These are phyloP conservation scores for Alternaria atra DNA, from an alignment of 2,329 filamentous ascomycete species.

Conservation along the genomic window DNA sequence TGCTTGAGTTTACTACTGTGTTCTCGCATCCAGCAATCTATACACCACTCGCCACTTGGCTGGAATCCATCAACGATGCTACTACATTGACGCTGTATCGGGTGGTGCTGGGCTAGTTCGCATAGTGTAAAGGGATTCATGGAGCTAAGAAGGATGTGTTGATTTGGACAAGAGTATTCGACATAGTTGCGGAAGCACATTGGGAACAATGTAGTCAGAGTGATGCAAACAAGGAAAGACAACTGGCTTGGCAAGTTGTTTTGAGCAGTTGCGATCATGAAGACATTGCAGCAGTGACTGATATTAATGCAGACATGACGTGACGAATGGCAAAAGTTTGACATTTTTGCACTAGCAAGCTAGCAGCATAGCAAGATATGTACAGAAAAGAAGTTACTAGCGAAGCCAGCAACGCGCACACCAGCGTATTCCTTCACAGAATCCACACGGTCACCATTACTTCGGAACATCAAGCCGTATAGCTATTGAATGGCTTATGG, in stretches of 20 bases:
- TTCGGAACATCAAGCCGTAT: neutral
- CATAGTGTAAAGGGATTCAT: constrained; percentile 21
- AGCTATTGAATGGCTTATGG: constrained; percentile 22
- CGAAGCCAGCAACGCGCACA: neutral
- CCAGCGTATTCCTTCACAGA: neutral
- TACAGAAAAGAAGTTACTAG: constrained; percentile 6
- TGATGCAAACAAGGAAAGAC: neutral
- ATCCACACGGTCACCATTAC: neutral
- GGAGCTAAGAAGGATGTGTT: constrained; percentile 8
- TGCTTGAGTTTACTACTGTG: constrained; percentile 1
- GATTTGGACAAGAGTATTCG: constrained; percentile 15
- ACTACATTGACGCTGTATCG: constrained; percentile 18
- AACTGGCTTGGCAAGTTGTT: neutral
- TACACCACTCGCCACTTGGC: constrained; percentile 21
- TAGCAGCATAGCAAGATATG: neutral
- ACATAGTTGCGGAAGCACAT: constrained; percentile 26
- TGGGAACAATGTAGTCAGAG: neutral
- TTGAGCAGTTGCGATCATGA: neutral
- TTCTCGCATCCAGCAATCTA: constrained; percentile 17
- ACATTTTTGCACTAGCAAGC: constrained; percentile 13
- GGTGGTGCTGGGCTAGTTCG: constrained; percentile 6
- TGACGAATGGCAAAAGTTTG: constrained; percentile 5
- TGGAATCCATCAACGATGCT: neutral
- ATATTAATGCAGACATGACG: neutral
- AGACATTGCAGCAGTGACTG: neutral